Conservation (phyloP, 2,329 filamentous ascomycete species). For the Arthroderma sp. region DNA sequence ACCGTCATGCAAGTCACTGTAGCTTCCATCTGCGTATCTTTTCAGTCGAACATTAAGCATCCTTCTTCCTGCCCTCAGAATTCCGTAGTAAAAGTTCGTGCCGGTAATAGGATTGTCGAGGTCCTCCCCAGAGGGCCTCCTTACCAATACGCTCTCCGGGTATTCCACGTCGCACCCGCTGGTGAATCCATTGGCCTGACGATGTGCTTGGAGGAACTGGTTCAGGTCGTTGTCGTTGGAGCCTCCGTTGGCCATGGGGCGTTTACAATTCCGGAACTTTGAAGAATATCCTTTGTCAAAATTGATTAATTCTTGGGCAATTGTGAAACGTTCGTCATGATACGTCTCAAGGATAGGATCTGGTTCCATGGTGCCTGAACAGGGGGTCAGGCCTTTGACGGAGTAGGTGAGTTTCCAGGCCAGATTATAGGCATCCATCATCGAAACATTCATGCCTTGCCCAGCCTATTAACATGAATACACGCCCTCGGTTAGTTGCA, state of each 20-base stretch:
- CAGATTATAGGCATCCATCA: constrained; percentile 41
- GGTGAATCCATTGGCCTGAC: constrained; percentile 25
- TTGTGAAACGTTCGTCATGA: constrained; percentile 23
- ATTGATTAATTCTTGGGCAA: constrained; percentile 26
- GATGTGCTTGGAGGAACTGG: constrained; percentile 25
- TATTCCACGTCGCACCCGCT: constrained; percentile 29
- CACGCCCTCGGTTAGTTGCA: too few species aligned
- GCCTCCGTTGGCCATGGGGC: constrained; percentile 13
- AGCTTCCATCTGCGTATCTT: constrained; percentile 25
- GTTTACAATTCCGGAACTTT: constrained; percentile 29
- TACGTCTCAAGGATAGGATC: constrained; percentile 23
- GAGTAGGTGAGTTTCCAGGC: constrained; percentile 29
- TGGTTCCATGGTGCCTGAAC: constrained; percentile 1
- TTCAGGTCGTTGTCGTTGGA: constrained; percentile 19
- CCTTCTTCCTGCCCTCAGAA: constrained; percentile 23
- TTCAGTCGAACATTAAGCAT: constrained; percentile 21
- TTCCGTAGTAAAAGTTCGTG: constrained; percentile 22
- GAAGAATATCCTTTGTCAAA: constrained; percentile 28
- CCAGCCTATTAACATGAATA: constrained; percentile 37
- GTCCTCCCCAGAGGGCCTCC: constrained; percentile 11
- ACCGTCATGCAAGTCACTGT: constrained; percentile 24
- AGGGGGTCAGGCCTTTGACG: constrained; percentile 24
- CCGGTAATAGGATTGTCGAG: constrained; percentile 17
- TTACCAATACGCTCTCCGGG: constrained; percentile 17
- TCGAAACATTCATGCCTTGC: constrained; percentile 59